Evolutionary conservation across 148 eudicot species (phyloP).

Genomic region (Camellia japonica): DNA sequence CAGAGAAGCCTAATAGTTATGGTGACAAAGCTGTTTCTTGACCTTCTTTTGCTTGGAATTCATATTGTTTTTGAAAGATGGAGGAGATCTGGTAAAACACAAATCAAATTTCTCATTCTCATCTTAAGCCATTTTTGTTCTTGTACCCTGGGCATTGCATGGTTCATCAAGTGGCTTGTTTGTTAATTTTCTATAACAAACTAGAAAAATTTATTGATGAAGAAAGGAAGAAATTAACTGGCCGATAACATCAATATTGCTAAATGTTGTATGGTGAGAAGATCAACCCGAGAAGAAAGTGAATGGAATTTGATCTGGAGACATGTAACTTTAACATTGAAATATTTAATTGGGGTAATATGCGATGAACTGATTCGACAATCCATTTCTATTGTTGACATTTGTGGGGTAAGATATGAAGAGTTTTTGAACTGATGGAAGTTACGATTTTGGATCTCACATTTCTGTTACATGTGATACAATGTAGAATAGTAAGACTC

Average conservation of each 20-base stretch:
- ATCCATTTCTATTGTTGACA: neutral
- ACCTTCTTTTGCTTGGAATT: too few species aligned
- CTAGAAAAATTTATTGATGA: neutral
- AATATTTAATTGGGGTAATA: neutral
- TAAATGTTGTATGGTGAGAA: neutral
- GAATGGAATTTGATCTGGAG: neutral
- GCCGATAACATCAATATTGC: neutral
- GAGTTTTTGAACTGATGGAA: neutral
- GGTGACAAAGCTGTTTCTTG: too few species aligned
- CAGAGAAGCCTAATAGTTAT: too few species aligned
- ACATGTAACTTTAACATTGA: neutral
- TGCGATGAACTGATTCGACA: neutral
- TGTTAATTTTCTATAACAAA: too few species aligned
- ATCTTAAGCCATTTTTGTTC: too few species aligned
- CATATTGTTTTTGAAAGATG: too few species aligned
- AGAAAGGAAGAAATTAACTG: neutral
- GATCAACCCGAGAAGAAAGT: neutral
- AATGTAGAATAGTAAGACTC: neutral
- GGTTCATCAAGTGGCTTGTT: too few species aligned
- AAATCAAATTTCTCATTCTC: too few species aligned
- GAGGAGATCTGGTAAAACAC: too few species aligned
- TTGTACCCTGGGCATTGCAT: too few species aligned
- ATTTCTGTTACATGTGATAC: neutral
- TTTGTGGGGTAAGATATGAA: neutral
- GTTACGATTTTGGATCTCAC: neutral